A percentile compares a stretch with the other conserved stretches of the same genome.
Conservation (phyloP, 1,139 yeast genomes). For the Yamadazyma siamensis region DNA sequence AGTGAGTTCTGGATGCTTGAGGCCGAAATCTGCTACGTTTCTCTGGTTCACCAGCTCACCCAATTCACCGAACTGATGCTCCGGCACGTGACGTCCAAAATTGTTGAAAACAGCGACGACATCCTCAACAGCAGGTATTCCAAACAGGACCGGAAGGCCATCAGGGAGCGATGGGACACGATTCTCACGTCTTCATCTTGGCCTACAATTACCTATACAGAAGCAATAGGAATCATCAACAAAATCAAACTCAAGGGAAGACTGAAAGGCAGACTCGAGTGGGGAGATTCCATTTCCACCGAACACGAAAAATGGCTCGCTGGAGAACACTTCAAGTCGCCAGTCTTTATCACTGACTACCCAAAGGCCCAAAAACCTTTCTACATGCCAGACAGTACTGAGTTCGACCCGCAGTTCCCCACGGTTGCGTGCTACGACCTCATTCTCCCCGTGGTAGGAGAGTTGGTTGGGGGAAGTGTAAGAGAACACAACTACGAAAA, state of each 20-base stretch:
- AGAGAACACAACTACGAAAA: slow-evolving; percentile 67
- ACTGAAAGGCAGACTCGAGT: slow-evolving; percentile 28
- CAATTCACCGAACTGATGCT: slow-evolving; percentile 69
- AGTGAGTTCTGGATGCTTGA: slow-evolving; percentile 98
- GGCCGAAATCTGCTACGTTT: slow-evolving; percentile 76
- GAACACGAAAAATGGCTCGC: slow-evolving; percentile 94
- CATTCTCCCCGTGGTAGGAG: slow-evolving; percentile 90
- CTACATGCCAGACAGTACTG: slow-evolving; percentile 65
- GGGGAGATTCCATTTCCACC: slow-evolving; percentile 76
- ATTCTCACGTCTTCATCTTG: slow-evolving; percentile 41
- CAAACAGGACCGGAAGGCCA: slow-evolving; percentile 25
- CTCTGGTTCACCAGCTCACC: slow-evolving; percentile 58
- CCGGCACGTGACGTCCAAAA: slow-evolving; percentile 43
- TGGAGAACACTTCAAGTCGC: slow-evolving; percentile 59
- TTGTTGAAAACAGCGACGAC: slow-evolving; percentile 39
- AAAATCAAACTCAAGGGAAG: slow-evolving; percentile 22
- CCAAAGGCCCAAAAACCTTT: slow-evolving; percentile 82
- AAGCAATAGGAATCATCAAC: slow-evolving; percentile 56
- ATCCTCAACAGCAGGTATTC: slow-evolving; percentile 39
- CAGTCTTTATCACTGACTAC: slow-evolving; percentile 88
- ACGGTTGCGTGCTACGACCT: slow-evolving; percentile 92
- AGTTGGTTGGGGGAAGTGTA: slow-evolving; percentile 90
- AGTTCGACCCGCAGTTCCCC: slow-evolving; percentile 27
- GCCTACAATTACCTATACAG: slow-evolving; percentile 70
- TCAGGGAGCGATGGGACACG: slow-evolving; percentile 32